phyloP scores from a whole-genome alignment of 306 rosid genomes.

The Cucumis hystrix region DNA sequence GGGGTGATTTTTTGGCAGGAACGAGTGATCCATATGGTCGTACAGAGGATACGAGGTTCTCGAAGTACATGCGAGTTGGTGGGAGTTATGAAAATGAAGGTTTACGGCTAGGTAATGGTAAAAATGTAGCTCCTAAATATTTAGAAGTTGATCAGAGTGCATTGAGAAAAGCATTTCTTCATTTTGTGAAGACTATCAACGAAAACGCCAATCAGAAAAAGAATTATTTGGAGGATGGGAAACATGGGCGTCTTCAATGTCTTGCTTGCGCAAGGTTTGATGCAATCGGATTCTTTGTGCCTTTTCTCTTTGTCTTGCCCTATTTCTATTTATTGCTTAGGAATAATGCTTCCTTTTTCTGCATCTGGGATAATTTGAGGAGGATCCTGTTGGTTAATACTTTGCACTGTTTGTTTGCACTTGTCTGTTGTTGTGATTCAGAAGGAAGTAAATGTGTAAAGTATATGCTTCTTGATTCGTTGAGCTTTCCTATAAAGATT shows the following conservation, averaged over 20 bases:
- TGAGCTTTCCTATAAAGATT: not conserved
- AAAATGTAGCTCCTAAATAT: conserved; percentile 21
- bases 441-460: not conserved
- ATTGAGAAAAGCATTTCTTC: conserved; percentile 59
- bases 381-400: not conserved
- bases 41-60: conserved; percentile 33
- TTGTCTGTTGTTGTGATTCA: not conserved
- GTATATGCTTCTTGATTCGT: not conserved
- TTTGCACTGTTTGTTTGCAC: not conserved
- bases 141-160: conserved; percentile 52
- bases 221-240: conserved; percentile 64
- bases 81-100: conserved; percentile 25
- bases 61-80: conserved; percentile 43
- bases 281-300: conserved; percentile 13
- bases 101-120: conserved; percentile 17
- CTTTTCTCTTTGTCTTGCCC: not conserved
- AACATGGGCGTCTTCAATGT: conserved; percentile 63
- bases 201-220: conserved; percentile 53
- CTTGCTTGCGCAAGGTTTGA: conserved; percentile 81
- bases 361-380: not conserved
- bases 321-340: not conserved
- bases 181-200: conserved; percentile 43
- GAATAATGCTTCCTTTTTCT: not conserved
- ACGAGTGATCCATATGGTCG: conserved; percentile 35
- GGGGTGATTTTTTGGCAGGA: conserved; percentile 29